Base-by-base conservation (phyloP, 2,329 filamentous ascomycete species). In the Aphanoascus verrucosus region DNA sequence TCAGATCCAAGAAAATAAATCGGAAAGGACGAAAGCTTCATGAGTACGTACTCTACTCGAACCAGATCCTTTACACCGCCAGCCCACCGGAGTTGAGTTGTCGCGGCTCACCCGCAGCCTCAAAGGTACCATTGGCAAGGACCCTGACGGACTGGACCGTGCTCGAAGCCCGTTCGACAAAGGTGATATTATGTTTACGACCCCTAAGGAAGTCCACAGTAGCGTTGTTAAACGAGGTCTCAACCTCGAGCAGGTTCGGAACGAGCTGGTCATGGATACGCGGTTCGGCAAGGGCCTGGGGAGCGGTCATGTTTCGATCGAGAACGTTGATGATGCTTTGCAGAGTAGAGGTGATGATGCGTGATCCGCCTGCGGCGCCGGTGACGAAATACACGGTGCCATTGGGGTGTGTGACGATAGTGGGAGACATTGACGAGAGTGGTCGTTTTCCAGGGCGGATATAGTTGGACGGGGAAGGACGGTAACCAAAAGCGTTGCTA, bases 401-500 rank as follows among this genome's bases (percentile, higher is more conserved):
- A 61, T 84, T 82, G 3, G 78, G 71, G 28, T 78, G 72, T 61
- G 90, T 86, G 58, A 84, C 80, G 49, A 94, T 90, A 53, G 88
- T 75, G 3, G 90, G 88, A 0, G 85, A 82, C 60, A 93, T 89
- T 57, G 85, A 90, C 1, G 85, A 90, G 3, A 96, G 73, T 0
- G 90, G 88, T 0, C 91, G 81, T 69, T 96, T 96, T 46, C 81
- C 77, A 0, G 88, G 82, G 4, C 82, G 78, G 66, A 96, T 82
- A 66, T 82, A 96, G 75, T 97, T 96, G 43, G 83, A 78, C 3
- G 82, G 80, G 0, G 81, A 84, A 1, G 91, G 89, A 43, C 84
- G 79, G 71, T 88, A 95, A 50, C 88, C 89, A 65, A 96, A 97
- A 23, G 83, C 81, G 66, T 95, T 95, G 55, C 76, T 77, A 1